Base-by-base conservation (phyloP, 2,329 filamentous ascomycete genomes). In the Sphaerostilbella broomeana region DNA sequence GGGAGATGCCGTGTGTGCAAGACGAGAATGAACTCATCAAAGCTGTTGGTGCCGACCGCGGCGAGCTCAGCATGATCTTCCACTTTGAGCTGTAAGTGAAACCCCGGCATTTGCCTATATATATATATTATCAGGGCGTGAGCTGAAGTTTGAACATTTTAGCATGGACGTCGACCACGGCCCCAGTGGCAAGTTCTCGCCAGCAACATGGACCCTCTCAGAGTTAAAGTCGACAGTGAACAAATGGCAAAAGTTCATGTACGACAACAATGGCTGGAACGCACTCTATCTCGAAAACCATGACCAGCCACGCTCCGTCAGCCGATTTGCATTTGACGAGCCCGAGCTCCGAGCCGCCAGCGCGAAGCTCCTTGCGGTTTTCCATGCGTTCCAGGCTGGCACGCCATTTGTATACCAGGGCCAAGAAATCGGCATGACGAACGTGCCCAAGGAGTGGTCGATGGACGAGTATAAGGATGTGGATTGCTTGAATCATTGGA, bases 51-150 rank as follows among this genome's bases (percentile, higher is more conserved):
- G 70, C 67, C 16, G 70, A 75, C 35, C 67, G 73, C 12, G 67
- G 69, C 21, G 78, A 84, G 52, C 60, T 85, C 30, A 79, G 74
- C 55, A 85, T 85, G 79, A 79, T 85, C 24, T 85, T 86, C 59
- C 76, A 83, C 50, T 86, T 86, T 53, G 80, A 84, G 42, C 64
- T 77, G 69, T 72, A 50, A 51, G 65, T 54, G 10, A 9, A 2
- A 16, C 3, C 19, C 7, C n/a, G n/a, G n/a, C n/a, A n/a, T n/a
- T n/a, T n/a, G n/a, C n/a, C n/a, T n/a, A n/a, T n/a, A n/a, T n/a
- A n/a, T n/a, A n/a, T n/a, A n/a, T n/a, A n/a, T n/a, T n/a, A n/a
- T n/a, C n/a, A n/a, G n/a, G n/a, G n/a, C n/a, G n/a, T n/a, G n/a
- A n/a, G n/a, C n/a, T 22, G n/a, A 25, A 37, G 13, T 15, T 4